Evolutionary conservation across 1,139 yeast species (phyloP), one percentile per base, ranked within the genome.

Genomic region (Blastobotrys apis): DNA sequence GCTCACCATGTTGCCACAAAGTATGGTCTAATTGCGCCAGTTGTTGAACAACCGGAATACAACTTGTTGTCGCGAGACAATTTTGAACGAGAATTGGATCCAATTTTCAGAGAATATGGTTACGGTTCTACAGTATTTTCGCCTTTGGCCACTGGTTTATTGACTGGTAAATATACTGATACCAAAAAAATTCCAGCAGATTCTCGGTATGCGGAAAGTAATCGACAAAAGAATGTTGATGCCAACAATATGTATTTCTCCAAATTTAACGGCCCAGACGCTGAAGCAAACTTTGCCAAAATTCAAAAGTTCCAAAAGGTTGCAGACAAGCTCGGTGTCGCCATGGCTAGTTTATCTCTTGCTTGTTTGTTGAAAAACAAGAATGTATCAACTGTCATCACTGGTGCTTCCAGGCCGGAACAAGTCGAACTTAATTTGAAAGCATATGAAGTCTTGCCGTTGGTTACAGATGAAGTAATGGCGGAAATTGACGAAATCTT

Each of bases 1-100:
- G 65, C 66, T 33, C 60, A 60, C 35, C 67, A 63, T 46, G 58
- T 61, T 44, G 67, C 68, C 13, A 58, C 62, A 38, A 61, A 61
- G 49, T 53, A 51, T 47, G 55, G 55, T 39, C 51, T 63, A 25
- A 63, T 64, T 47, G 57, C 65, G 3, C 67, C 67, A 13, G 58
- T 62, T 19, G 66, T 55, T 8, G 67, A 63, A 43, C 67, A 63
- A 52, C 65, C 66, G 10, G 53, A 54, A 37, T 61, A 63, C 56
- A 57, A 54, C 49, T 48, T 62, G 47, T 39, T 63, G 21, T 51
- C 50, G 30, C 56, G 67, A 30, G 61, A 63, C 37, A 54, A 54
- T 38, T 54, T 63, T 41, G 67, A 63, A 48, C 52, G 53, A 41
- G 67, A 63, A 49, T 52, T 58, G 39, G 53, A 47, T 13, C 67